phyloP scores from a whole-genome alignment of 2,329 filamentous ascomycete species.

The Penicillium digitatum region DNA sequence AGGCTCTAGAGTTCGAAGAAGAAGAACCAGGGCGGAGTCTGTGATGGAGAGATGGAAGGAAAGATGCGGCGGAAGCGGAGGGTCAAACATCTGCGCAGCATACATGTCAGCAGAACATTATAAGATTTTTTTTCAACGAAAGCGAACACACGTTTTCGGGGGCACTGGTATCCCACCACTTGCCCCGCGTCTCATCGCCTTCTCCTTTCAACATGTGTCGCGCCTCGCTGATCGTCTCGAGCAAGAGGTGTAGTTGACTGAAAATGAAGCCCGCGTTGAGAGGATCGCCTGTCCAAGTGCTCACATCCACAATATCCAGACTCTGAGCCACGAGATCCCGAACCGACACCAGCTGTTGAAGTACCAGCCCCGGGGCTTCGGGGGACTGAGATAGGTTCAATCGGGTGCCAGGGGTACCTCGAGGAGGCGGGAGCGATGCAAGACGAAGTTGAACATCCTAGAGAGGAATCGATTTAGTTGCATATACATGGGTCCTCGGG shows the following conservation, averaged over 20 bases:
- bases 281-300: constrained; percentile 66
- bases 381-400: constrained; percentile 51
- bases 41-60: constrained; percentile 68
- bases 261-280: constrained; percentile 55
- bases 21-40: constrained; percentile 66
- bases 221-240: constrained; percentile 61
- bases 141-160: constrained; percentile 53
- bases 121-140: background rate
- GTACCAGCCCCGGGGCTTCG: constrained; percentile 55
- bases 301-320: constrained; percentile 76
- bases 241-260: constrained; percentile 55
- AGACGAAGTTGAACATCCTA: constrained; percentile 75
- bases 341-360: constrained; percentile 68
- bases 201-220: constrained; percentile 55
- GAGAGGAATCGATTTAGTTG: background rate
- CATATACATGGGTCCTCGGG: background rate
- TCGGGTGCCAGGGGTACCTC: constrained; percentile 50
- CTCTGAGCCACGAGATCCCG: constrained; percentile 76
- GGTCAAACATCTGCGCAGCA: constrained; percentile 52
- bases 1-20: constrained; percentile 66
- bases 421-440: constrained; percentile 48
- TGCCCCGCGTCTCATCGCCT: constrained; percentile 46
- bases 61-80: constrained; percentile 62
- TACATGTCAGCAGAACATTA: constrained; percentile 2
- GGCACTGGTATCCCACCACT: constrained; percentile 55